Conservation (phyloP, 495 filamentous ascomycete genomes). For the Xylaria scruposa region DNA sequence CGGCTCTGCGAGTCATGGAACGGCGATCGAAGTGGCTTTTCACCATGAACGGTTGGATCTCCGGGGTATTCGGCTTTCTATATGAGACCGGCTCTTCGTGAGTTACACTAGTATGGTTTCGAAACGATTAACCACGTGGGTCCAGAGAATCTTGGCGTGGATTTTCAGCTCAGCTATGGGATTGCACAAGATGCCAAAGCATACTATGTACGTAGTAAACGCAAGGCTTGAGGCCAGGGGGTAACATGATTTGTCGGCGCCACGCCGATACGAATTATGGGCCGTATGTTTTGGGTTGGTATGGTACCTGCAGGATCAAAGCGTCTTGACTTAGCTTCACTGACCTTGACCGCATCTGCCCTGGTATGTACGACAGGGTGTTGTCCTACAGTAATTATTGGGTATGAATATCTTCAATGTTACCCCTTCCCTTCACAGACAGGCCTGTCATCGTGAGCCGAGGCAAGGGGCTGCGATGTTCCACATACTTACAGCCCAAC, state of each 20-base stretch:
- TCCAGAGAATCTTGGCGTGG: constrained; percentile 1
- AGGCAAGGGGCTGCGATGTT: not conserved
- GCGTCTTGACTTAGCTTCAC: constrained; percentile 5
- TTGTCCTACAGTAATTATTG: not conserved
- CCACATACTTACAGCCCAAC: not conserved
- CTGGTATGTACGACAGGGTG: not conserved
- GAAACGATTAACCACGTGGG: constrained; percentile 22
- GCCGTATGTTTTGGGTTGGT: not conserved
- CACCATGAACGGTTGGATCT: not conserved
- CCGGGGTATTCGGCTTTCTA: not conserved
- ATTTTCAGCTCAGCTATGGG: not conserved
- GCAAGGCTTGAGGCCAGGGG: not conserved
- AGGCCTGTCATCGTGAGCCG: not conserved
- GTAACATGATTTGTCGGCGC: constrained; percentile 14
- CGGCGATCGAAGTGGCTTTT: constrained; percentile 4
- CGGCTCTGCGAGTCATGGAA: constrained; percentile 8
- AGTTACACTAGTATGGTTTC: constrained; percentile 1
- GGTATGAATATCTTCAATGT: constrained; percentile 8
- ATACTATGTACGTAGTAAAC: not conserved
- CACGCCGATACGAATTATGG: not conserved
- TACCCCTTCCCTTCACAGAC: not conserved
- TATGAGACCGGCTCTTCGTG: constrained; percentile 8
- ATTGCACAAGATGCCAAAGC: constrained; percentile 1
- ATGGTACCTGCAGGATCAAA: constrained; percentile 21
- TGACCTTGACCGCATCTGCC: not conserved